Base-by-base conservation (phyloP, 495 filamentous ascomycete genomes). In the Xanthoparmelia taractica region DNA sequence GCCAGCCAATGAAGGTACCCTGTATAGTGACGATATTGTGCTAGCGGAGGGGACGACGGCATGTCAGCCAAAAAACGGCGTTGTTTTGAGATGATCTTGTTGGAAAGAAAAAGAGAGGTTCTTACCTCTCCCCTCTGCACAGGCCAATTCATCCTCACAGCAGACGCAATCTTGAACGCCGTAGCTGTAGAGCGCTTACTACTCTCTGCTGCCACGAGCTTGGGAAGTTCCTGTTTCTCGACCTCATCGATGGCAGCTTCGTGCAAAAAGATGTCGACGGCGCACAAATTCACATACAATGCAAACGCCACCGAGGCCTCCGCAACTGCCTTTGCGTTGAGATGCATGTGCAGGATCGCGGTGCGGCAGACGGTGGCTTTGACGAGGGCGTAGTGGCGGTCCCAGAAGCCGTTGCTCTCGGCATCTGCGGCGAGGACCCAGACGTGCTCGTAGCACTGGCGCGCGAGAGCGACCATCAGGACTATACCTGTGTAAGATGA, bases 81-180 rank as follows among this genome's bases (percentile, higher is more conserved):
- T 25, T 18, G 17, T 50, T 18, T 50, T 50, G 45, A 50, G 45
- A 50, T 50, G 45, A 50, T 50, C 17, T 7, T 50, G 45, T 50
- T 50, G 45, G 17, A 50, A 18, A 25, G 13, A 50, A 50, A 25
- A 50, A 25, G 45, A n/a, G n/a, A n/a, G n/a, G n/a, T n/a, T 50
- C 13, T 50, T 50, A 50, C 45, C 45, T 50, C 45, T 50, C 45
- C 45, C 45, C 45, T 18, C 45, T 50, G 45, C 27, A 50, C 45
- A 50, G 45, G 45, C 45, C 45, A 50, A 50, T 50, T 50, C 45
- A 50, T 50, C 45, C 45, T 50, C 45, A 50, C 45, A 50, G 45
- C 45, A 50, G 18, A 50, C 45, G 45, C 45, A 25, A 50, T 50
- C 45, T 50, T 50, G 45, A 50, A 50, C 17, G 45, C 45, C 13